Percentiles rank a stretch among this genome's conserved stretches.
These are phyloP conservation scores for Fimicolochytrium jonesii DNA, from an alignment of 192 early-diverging fungal species.

Conservation along the genomic window DNA sequence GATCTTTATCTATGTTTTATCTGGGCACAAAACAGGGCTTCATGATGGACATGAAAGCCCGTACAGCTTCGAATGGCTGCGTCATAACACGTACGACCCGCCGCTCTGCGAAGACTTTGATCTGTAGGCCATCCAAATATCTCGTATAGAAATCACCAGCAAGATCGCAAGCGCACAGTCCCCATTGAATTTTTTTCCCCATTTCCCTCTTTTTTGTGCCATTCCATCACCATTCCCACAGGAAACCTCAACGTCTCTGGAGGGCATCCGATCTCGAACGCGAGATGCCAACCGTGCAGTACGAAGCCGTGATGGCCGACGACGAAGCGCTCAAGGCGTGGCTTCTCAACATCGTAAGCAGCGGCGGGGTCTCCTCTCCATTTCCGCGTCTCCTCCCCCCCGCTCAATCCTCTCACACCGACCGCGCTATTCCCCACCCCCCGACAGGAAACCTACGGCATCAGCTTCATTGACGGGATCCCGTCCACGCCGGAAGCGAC, in stretches of 20 bases:
- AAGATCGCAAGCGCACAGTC: no score
- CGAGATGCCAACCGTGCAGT: constrained; percentile 41
- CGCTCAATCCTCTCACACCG: no score
- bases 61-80: neutral
- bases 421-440: neutral
- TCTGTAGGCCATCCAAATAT: no score
- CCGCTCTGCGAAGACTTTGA: neutral
- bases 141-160: no score
- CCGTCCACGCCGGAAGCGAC: constrained; percentile 39
- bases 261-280: constrained; percentile 32
- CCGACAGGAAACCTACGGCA: neutral
- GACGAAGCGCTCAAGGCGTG: constrained; percentile 60
- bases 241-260: neutral
- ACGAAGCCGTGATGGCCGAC: constrained; percentile 57
- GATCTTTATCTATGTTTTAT: no score
- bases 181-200: no score
- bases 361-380: no score
- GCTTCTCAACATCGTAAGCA: constrained; percentile 54
- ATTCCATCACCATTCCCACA: no score
- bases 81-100: neutral
- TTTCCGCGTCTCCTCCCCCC: no score
- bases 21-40: neutral
- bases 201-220: no score
- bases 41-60: neutral
- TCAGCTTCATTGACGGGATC: constrained; percentile 1